phyloP scores from a whole-genome alignment of 768 basidiomycete genomes.

The Tylopilus felleus region DNA sequence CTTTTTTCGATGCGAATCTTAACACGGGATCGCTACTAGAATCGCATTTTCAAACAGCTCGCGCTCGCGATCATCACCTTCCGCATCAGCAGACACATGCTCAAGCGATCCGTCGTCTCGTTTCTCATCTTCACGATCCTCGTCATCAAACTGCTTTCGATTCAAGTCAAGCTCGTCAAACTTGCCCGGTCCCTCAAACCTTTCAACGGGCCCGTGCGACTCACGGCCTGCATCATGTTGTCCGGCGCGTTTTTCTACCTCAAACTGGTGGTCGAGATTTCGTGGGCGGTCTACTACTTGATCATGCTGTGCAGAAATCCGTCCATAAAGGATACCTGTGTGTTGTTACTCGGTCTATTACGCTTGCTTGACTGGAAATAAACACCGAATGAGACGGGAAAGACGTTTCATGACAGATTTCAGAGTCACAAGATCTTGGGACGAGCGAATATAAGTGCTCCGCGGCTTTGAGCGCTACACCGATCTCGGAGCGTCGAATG shows the following conservation, averaged over 20 bases:
- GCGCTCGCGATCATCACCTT: conserved; percentile 27
- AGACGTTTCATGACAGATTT: neutral
- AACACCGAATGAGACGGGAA: neutral
- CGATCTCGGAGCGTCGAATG: neutral
- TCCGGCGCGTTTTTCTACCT: conserved; percentile 28
- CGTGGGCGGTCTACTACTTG: conserved; percentile 28
- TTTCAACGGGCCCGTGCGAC: conserved; percentile 24
- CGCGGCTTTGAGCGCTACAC: neutral
- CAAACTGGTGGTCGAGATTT: conserved; percentile 25
- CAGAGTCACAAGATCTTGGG: neutral
- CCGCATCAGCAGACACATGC: conserved; percentile 26
- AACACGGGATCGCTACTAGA: conserved; percentile 10
- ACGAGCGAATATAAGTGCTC: neutral
- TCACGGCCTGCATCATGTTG: conserved; percentile 23
- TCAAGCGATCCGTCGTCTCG: conserved; percentile 28
- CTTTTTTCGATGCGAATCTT: neutral
- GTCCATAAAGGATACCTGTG: conserved; percentile 22
- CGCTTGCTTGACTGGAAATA: conserved; percentile 33
- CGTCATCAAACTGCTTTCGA: conserved; percentile 27
- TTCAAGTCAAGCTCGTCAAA: conserved; percentile 31
- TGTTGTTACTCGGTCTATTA: conserved; percentile 21
- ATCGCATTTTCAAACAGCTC: conserved; percentile 22
- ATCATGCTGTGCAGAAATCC: conserved; percentile 27
- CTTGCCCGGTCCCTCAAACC: conserved; percentile 25
- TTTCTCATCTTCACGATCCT: conserved; percentile 31